Evolutionary conservation across 2,329 filamentous ascomycete species (phyloP).

Genomic region (Aotearoamyces nothofagi): DNA sequence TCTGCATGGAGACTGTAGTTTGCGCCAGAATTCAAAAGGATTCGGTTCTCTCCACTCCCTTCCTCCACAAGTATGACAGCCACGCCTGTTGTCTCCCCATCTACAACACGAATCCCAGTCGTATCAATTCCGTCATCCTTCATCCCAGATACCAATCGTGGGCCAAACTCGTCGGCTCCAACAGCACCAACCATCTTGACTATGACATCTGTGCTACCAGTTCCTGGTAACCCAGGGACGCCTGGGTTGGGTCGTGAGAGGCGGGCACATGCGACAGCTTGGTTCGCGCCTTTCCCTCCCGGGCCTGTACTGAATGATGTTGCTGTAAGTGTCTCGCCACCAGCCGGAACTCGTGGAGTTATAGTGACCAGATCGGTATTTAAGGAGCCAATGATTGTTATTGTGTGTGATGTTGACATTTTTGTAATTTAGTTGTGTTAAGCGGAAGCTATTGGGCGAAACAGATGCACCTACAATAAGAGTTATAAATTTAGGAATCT

Average conservation of each 20-base stretch:
- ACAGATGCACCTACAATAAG: too few species aligned
- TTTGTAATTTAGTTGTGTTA: too few species aligned
- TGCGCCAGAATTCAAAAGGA: conserved; percentile 57
- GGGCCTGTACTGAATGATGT: conserved; percentile 64
- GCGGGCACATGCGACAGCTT: conserved; percentile 78
- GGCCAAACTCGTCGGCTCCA: conserved; percentile 51
- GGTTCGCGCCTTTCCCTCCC: conserved; percentile 92
- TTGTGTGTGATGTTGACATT: too few species aligned
- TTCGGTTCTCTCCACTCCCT: conserved; percentile 59
- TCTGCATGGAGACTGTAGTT: conserved; percentile 36
- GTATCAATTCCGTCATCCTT: conserved; percentile 46
- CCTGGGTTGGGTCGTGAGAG: conserved; percentile 44
- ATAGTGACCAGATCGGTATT: conserved; percentile 89
- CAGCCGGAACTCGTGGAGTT: conserved; percentile 66
- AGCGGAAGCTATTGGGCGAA: too few species aligned
- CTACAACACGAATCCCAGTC: conserved; percentile 30
- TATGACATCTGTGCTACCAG: conserved; percentile 17
- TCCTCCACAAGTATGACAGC: conserved; percentile 66
- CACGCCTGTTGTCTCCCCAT: conserved; percentile 44
- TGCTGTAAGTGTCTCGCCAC: conserved; percentile 78
- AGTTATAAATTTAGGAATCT: too few species aligned
- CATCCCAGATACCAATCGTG: conserved; percentile 42
- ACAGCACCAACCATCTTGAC: conserved; percentile 65
- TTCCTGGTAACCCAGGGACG: too few species aligned
- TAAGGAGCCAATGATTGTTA: conserved; percentile 81